Conservation (phyloP, 805 yeast genomes). For the Maudiozyma turicensis region DNA sequence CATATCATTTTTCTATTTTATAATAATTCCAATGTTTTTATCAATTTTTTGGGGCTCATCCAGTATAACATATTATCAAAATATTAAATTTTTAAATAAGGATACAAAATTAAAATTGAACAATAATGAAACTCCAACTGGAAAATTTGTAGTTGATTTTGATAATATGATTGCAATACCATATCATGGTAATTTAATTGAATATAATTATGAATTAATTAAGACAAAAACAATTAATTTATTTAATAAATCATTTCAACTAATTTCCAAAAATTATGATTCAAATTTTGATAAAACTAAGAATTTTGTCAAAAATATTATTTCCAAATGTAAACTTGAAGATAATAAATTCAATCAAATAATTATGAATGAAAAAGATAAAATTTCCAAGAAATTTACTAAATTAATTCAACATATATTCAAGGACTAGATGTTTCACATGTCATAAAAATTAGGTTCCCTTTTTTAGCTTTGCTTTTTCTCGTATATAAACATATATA, state of each 20-base stretch:
- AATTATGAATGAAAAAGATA: background rate
- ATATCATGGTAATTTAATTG: background rate
- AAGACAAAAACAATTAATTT: background rate
- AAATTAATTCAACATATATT: background rate
- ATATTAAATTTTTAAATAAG: conserved; percentile 3
- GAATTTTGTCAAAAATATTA: background rate
- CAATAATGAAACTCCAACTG: conserved; percentile 4
- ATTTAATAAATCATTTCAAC: background rate
- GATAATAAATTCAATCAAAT: background rate
- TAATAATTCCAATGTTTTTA: no score
- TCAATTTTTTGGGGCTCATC: no score
- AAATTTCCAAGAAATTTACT: background rate
- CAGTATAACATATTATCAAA: background rate
- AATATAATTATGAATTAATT: background rate
- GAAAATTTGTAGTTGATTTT: conserved; percentile 19
- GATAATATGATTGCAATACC: conserved; percentile 16
- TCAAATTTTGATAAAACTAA: background rate
- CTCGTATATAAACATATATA: background rate
- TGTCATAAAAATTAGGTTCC: background rate
- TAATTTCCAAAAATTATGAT: background rate
- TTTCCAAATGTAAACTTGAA: background rate
- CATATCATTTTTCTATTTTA: no score
- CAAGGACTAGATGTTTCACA: background rate
- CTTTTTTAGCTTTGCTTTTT: background rate
- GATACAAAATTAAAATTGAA: conserved; percentile 1